phyloP scores from a whole-genome alignment of 768 basidiomycete species.

The Daedaleopsis nitida region DNA sequence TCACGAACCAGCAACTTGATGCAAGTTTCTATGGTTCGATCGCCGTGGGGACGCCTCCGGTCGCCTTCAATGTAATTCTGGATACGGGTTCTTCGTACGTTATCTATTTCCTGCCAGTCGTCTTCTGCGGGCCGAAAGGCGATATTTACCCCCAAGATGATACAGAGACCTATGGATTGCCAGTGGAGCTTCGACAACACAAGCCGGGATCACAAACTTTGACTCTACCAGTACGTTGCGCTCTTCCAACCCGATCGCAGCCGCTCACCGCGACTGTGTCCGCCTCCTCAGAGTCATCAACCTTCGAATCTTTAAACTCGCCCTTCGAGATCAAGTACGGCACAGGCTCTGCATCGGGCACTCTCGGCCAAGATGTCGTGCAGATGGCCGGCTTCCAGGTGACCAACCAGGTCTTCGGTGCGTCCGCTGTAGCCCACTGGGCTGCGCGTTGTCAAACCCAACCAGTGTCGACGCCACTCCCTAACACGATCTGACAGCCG shows the following conservation, averaged over 20 bases:
- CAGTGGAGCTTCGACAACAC: too few relatives aligned
- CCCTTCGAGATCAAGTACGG: slow-evolving; percentile 80
- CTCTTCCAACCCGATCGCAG: too few relatives aligned
- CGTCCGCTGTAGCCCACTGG: slow-evolving; percentile 4
- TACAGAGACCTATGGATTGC: too few relatives aligned
- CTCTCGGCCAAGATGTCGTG: slow-evolving; percentile 72
- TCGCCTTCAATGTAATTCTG: slow-evolving; percentile 80
- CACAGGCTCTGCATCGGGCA: slow-evolving; percentile 73
- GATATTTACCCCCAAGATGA: slow-evolving; percentile 28
- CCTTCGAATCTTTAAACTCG: slow-evolving; percentile 55
- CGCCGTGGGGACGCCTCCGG: slow-evolving; percentile 81
- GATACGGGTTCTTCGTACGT: slow-evolving; percentile 86
- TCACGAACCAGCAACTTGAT: slow-evolving; percentile 69
- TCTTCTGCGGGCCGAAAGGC: too few relatives aligned
- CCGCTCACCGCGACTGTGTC: too few relatives aligned
- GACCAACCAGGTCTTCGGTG: slow-evolving; percentile 72
- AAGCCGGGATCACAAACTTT: too few relatives aligned
- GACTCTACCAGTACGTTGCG: too few relatives aligned
- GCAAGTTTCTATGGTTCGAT: slow-evolving; percentile 77
- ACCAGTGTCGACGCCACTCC: neutral
- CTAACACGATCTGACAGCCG: slow-evolving; percentile 29
- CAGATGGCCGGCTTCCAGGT: slow-evolving; percentile 91
- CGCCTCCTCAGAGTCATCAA: slow-evolving; percentile 47
- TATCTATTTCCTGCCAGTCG: slow-evolving; percentile 2
- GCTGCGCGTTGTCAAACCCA: too few relatives aligned